Percentiles rank a stretch among this genome's conserved stretches.
These are phyloP conservation scores for Rhizopogon rudus DNA, from an alignment of 768 basidiomycete species.

Conservation along the genomic window DNA sequence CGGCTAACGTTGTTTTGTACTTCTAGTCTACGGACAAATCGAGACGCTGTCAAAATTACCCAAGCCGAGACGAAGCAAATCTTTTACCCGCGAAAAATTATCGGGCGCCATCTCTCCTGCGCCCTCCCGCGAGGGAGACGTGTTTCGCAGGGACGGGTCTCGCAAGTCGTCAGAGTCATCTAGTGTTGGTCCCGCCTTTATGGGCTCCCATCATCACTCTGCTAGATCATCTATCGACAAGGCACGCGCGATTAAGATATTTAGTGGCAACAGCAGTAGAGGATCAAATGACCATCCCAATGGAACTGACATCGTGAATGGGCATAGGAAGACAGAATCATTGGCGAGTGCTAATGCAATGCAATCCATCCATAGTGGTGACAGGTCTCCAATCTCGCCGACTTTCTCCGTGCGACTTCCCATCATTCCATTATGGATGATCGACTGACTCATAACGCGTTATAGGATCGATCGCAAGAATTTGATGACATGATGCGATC, in stretches of 20 bases:
- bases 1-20: conserved; percentile 16
- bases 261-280: conserved; percentile 33
- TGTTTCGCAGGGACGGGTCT: conserved; percentile 15
- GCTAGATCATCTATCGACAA: conserved; percentile 64
- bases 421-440: background rate
- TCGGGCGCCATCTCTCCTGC: conserved; percentile 41
- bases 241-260: conserved; percentile 55
- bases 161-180: conserved; percentile 39
- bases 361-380: conserved; percentile 28
- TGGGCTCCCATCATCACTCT: conserved; percentile 15
- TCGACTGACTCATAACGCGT: conserved; percentile 2
- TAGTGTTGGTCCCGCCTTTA: conserved; percentile 10
- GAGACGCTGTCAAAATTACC: conserved; percentile 58
- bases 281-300: conserved; percentile 34
- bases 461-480: conserved; percentile 62
- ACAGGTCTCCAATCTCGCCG: conserved; percentile 30
- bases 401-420: conserved; percentile 27
- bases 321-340: conserved; percentile 54
- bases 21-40: conserved; percentile 73
- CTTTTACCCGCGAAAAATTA: conserved; percentile 53
- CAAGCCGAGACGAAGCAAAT: conserved; percentile 63
- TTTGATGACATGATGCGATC: conserved; percentile 94
- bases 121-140: conserved; percentile 16
- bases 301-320: conserved; percentile 38
- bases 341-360: conserved; percentile 46